Evolutionary conservation across 495 filamentous ascomycete species (phyloP).

Genomic region (Penicillium coprophilum): DNA sequence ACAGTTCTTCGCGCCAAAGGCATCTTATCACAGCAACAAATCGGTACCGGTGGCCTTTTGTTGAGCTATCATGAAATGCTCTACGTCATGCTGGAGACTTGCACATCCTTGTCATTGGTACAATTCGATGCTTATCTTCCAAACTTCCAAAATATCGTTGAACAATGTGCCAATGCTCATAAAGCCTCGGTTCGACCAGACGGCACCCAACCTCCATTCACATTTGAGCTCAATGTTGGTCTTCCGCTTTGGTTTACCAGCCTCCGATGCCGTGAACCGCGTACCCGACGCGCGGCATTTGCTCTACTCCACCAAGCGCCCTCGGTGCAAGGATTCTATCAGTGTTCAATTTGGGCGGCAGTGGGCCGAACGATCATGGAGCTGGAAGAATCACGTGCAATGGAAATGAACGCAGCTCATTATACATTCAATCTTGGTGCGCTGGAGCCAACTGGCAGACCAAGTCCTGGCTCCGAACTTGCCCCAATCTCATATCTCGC

Average conservation of each 20-base stretch:
- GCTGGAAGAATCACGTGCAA: constrained; percentile 24
- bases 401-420: not conserved
- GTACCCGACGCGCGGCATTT: constrained; percentile 27
- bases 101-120: constrained; percentile 11
- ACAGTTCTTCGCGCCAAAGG: not conserved
- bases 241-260: constrained; percentile 29
- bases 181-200: constrained; percentile 17
- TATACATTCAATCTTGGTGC: not conserved
- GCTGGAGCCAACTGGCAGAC: not conserved
- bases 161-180: constrained; percentile 24
- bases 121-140: constrained; percentile 25
- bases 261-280: constrained; percentile 31
- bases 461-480: not conserved
- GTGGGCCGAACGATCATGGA: constrained; percentile 22
- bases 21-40: not conserved
- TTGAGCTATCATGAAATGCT: constrained; percentile 15
- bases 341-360: constrained; percentile 13
- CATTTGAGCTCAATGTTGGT: constrained; percentile 31
- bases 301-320: constrained; percentile 24
- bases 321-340: constrained; percentile 29
- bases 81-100: constrained; percentile 11
- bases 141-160: constrained; percentile 29
- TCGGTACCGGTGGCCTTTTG: constrained; percentile 12
- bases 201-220: constrained; percentile 31
- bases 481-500: not conserved